Evolutionary conservation across 1,139 yeast genomes (phyloP).

Genomic region (Geotrichum australiense): DNA sequence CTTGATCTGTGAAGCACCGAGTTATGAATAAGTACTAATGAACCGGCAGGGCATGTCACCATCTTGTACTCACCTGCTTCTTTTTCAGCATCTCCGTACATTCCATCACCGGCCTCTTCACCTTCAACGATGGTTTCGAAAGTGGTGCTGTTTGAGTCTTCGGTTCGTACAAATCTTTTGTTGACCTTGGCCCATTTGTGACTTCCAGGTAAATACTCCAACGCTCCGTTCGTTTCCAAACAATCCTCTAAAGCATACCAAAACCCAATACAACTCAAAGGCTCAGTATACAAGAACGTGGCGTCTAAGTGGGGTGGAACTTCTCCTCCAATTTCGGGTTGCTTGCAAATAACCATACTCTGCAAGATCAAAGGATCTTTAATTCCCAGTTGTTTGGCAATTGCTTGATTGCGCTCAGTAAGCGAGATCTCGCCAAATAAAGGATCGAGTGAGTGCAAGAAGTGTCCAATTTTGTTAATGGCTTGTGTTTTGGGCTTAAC

Average conservation of each 20-base stretch:
- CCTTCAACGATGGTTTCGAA: conserved; percentile 28
- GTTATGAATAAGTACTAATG: conserved; percentile 62
- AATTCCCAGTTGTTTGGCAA: conserved; percentile 49
- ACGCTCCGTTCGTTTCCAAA: conserved; percentile 59
- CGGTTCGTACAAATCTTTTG: conserved; percentile 57
- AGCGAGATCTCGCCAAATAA: conserved; percentile 47
- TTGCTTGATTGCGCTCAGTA: conserved; percentile 43
- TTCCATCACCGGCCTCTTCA: conserved; percentile 21
- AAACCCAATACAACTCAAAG: conserved; percentile 67
- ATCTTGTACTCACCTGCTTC: conserved; percentile 40
- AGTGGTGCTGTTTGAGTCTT: conserved; percentile 39
- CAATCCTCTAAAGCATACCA: conserved; percentile 83
- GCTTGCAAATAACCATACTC: conserved; percentile 75
- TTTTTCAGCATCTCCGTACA: too few relatives aligned
- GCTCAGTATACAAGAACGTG: conserved; percentile 63
- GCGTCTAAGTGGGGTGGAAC: conserved; percentile 81
- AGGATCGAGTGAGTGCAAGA: conserved; percentile 53
- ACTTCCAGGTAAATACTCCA: conserved; percentile 67
- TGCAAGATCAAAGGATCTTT: conserved; percentile 67
- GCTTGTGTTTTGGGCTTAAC: conserved; percentile 49
- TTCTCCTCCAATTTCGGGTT: conserved; percentile 65
- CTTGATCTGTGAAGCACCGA: conserved; percentile 68
- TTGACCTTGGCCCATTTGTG: conserved; percentile 52
- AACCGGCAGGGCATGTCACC: conserved; percentile 65
- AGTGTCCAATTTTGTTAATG: conserved; percentile 76